Evolutionary conservation across 345 rosid genomes (phyloP).

Genomic region (Gossypium ekmanianum): DNA sequence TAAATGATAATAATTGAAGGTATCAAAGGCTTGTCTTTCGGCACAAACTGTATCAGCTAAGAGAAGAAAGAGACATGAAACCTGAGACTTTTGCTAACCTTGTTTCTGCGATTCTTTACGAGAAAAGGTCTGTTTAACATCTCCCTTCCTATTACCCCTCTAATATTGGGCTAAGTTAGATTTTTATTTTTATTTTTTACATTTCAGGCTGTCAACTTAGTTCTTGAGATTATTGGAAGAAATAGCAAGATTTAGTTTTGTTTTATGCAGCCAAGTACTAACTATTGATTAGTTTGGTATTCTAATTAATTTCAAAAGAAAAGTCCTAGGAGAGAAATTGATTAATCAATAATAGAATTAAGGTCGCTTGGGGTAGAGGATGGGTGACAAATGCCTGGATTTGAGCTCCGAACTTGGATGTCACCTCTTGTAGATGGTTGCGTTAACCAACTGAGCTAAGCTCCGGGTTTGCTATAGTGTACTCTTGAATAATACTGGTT

Average conservation of each 20-base stretch:
- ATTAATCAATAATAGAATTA: not conserved
- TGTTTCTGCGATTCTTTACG: conserved; percentile 89
- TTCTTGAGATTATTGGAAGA: not conserved
- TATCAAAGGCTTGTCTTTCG: conserved; percentile 89
- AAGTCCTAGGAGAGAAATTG: not conserved
- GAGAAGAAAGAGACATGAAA: conserved; percentile 97
- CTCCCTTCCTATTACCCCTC: not conserved
- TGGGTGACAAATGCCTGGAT: not conserved
- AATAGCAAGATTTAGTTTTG: not conserved
- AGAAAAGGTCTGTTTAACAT: conserved; percentile 63
- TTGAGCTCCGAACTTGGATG: not conserved
- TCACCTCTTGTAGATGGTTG: not conserved
- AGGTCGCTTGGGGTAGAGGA: not conserved
- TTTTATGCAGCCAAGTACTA: not conserved
- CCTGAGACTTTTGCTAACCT: conserved; percentile 98
- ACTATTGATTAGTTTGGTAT: not conserved
- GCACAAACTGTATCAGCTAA: conserved; percentile 81
- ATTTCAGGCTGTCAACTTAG: not conserved
- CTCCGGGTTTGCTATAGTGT: not conserved
- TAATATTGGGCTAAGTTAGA: not conserved
- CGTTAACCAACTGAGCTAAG: not conserved
- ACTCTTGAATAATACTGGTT: not conserved
- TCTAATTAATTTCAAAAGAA: not conserved
- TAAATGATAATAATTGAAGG: conserved; percentile 35
- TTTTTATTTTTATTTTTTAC: not conserved